A percentile compares a stretch with the other conserved stretches of the same genome.
phyloP scores from a whole-genome alignment of 2,329 filamentous ascomycete genomes.

The Colletotrichum musicola region DNA sequence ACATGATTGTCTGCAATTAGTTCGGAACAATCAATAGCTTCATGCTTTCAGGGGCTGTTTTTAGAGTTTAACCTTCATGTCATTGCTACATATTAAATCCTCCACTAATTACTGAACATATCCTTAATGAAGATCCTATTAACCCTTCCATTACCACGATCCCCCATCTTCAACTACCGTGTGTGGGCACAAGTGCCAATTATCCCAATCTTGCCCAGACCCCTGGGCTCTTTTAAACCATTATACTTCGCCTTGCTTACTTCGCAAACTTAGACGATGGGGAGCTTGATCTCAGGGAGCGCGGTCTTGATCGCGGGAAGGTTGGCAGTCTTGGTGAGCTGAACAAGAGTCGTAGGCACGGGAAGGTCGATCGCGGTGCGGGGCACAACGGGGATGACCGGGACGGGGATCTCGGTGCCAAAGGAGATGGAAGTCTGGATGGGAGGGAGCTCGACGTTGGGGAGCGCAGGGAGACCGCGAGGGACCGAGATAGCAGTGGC shows the following conservation, averaged over 20 bases:
- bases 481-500: neutral
- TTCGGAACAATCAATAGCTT: conserved; percentile 19
- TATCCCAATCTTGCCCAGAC: conserved; percentile 10
- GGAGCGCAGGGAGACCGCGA: neutral
- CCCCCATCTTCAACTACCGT: conserved; percentile 6
- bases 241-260: neutral
- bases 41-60: conserved; percentile 22
- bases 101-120: conserved; percentile 5
- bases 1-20: conserved; percentile 1
- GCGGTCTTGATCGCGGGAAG: neutral
- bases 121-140: conserved; percentile 9
- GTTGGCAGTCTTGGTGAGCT: neutral
- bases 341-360: neutral
- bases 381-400: neutral
- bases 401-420: neutral
- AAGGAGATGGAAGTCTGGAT: neutral
- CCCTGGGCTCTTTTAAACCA: neutral
- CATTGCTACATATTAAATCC: conserved; percentile 5
- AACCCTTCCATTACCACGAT: neutral
- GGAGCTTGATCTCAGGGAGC: neutral
- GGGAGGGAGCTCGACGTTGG: neutral
- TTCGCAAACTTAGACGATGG: neutral
- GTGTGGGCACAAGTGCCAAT: conserved; percentile 1
- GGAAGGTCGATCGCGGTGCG: neutral
- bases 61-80: conserved; percentile 1